A percentile compares a stretch with the other conserved stretches of the same genome.
Conservation (phyloP, 2,329 filamentous ascomycete genomes). For the Monosporascus sp. region DNA sequence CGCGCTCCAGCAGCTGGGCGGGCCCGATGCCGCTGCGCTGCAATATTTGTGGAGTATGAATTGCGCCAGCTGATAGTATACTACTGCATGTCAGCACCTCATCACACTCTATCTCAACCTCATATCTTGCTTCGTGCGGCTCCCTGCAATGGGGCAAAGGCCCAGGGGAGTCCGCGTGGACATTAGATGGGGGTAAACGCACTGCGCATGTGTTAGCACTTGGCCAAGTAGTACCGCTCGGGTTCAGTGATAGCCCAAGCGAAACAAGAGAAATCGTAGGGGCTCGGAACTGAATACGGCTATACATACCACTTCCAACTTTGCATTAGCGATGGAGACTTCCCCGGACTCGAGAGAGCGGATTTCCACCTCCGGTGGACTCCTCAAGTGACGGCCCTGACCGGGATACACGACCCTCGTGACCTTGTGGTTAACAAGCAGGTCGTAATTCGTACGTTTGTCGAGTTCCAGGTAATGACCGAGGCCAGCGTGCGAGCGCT, state of each 20-base stretch:
- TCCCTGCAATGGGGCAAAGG: too few relatives aligned
- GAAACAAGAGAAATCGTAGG: not conserved
- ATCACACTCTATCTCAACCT: not conserved
- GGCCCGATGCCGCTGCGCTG: not conserved
- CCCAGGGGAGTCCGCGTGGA: too few relatives aligned
- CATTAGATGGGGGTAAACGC: not conserved
- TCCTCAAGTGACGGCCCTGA: not conserved
- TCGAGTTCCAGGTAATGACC: slow-evolving; percentile 24
- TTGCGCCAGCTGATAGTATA: not conserved
- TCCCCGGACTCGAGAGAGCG: not conserved
- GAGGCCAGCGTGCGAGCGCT: slow-evolving; percentile 24
- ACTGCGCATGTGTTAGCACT: not conserved
- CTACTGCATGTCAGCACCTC: not conserved
- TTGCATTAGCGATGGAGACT: not conserved
- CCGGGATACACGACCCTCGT: slow-evolving; percentile 10
- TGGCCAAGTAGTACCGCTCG: not conserved
- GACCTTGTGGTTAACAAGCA: slow-evolving; percentile 24
- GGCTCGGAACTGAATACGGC: not conserved
- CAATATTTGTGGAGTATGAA: not conserved
- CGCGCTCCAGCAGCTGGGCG: not conserved
- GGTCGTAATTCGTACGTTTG: slow-evolving; percentile 19
- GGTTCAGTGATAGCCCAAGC: too few relatives aligned
- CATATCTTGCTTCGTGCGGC: too few relatives aligned
- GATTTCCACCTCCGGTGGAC: not conserved
- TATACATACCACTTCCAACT: not conserved